Base-by-base conservation (phyloP, 257 asterid species). In the Thymus quinquecostatus region DNA sequence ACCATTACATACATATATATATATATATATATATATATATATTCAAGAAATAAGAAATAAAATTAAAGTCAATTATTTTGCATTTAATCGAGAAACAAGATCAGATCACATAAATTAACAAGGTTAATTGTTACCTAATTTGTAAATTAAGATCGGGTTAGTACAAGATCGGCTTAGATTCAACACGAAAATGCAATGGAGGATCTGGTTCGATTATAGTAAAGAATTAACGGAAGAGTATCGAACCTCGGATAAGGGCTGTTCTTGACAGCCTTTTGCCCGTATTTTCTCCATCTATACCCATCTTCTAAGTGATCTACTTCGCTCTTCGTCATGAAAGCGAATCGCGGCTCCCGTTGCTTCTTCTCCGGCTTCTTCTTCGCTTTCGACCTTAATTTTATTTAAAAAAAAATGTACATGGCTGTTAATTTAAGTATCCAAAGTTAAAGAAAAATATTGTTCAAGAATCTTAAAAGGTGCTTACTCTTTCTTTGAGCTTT, bases 251-350 rank as follows among this genome's bases (percentile, higher is more conserved):
- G 91, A 73, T 78, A 88, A 36, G 89, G 81, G 86, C 89, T 88
- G 58, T 86, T 88, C 74, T 88, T 88, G 36, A 88, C 95, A 2
- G 89, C 89, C 32, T 88, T 88, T 40, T 88, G 95, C 2, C 95
- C 95, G 50, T 88, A 88, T 65, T 88, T 88, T 82, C 95, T 80
- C 95, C 95, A 88, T 77, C 91, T 77, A 36, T 85, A 88, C 8
- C 95, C 95, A 74, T 88, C 95, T 84, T 88, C 95, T 32, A 88
- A 83, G 68, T 84, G 86, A 77, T 88, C 95, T 10, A 88, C 84
- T 69, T 86, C 95, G 41, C 91, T 86, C 77, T 86, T 84, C 0
- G 95, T 88, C 88, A 84, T 79, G 83, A 88, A 88, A 36, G 91
- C 89, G 44, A 80, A 84, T 67, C 89, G 63, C 3, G 86, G 80